A percentile compares a stretch with the other conserved stretches of the same genome.
phyloP scores from a whole-genome alignment of 139 green algal species.

The Prasinococcaceae sp. region DNA sequence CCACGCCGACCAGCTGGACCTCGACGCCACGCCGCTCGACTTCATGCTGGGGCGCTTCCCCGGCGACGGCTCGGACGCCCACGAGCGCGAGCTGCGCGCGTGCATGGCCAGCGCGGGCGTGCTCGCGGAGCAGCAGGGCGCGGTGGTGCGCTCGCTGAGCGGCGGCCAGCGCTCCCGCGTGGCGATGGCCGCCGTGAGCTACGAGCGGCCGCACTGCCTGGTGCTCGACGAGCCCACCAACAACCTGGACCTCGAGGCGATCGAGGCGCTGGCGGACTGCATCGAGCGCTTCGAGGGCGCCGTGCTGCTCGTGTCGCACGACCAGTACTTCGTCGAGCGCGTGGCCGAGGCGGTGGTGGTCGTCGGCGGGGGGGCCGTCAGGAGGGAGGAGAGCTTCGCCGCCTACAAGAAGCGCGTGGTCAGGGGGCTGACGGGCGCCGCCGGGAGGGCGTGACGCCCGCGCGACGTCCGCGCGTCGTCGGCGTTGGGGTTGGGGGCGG shows the following conservation, averaged over 20 bases:
- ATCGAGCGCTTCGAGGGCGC: slow-evolving; percentile 3
- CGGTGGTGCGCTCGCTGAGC: background rate
- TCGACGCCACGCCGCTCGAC: slow-evolving; percentile 14
- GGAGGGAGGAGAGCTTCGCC: background rate
- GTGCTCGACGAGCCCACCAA: slow-evolving; percentile 30
- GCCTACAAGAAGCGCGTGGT: too few relatives aligned
- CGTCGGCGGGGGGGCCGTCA: background rate
- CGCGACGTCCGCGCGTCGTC: too few relatives aligned
- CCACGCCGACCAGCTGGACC: slow-evolving; percentile 19
- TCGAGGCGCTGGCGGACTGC: slow-evolving; percentile 5
- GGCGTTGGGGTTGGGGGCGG: too few relatives aligned
- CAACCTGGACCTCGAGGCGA: slow-evolving; percentile 15
- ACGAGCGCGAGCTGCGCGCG: slow-evolving; percentile 14
- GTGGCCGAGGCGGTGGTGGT: too few relatives aligned
- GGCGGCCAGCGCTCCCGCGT: slow-evolving; percentile 21
- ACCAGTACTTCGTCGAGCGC: slow-evolving; percentile 22
- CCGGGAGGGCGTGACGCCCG: too few relatives aligned
- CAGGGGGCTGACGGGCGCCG: too few relatives aligned
- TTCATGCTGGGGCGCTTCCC: slow-evolving; percentile 20
- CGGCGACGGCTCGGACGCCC: slow-evolving; percentile 10
- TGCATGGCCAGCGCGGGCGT: slow-evolving; percentile 18
- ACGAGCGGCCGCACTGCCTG: slow-evolving; percentile 16
- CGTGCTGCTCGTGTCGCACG: slow-evolving; percentile 11
- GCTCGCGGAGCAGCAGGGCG: slow-evolving; percentile 2
- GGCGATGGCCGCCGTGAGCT: slow-evolving; percentile 22